Base-by-base conservation (phyloP, 805 yeast genomes). In the Sugiyamaella mastotermitis region DNA sequence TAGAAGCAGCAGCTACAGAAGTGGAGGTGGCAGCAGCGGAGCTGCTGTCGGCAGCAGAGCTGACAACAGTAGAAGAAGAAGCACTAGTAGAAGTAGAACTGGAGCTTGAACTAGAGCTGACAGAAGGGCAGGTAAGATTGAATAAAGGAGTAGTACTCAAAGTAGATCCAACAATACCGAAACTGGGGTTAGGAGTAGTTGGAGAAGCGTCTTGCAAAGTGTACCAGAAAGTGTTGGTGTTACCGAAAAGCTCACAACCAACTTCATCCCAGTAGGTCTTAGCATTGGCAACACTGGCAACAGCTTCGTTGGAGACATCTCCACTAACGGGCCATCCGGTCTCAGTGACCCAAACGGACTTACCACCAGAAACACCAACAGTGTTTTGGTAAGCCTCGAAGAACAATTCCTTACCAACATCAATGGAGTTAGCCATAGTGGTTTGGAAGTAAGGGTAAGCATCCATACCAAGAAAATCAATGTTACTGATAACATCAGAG, bases 381-480 rank as follows among this genome's bases (percentile, higher is more conserved):
- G 86, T 69, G 68, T 84, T 23, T 19, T 43, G 34, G 90, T 52
- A 83, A 73, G 47, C 71, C 68, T 69, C 82, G 87, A 63, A 83
- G 68, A 55, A 94, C 90, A 71, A 92, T 90, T 82, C 80, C 60
- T 83, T 81, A 61, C 83, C 94, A 59, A 83, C 94, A 51, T 81
- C 78, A 78, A 84, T 84, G 2, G 94, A 83, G 70, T 76, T 84
- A 30, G 63, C 55, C 73, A 69, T 71, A 50, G 83, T 73, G 68
- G 83, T 94, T 69, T 84, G 94, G 94, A 94, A 84, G 76, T 83
- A 84, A 7, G 94, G 83, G 74, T 84, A 84, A 29, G 92, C 94
- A 56, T 84, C 85, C 52, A 90, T 87, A 62, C 76, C 83, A 43
- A 83, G 75, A 56, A 81, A 70, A 61, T 84, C 94, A 30, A 87